Base-by-base conservation (phyloP, 768 basidiomycete genomes). In the Trametes villosa region DNA sequence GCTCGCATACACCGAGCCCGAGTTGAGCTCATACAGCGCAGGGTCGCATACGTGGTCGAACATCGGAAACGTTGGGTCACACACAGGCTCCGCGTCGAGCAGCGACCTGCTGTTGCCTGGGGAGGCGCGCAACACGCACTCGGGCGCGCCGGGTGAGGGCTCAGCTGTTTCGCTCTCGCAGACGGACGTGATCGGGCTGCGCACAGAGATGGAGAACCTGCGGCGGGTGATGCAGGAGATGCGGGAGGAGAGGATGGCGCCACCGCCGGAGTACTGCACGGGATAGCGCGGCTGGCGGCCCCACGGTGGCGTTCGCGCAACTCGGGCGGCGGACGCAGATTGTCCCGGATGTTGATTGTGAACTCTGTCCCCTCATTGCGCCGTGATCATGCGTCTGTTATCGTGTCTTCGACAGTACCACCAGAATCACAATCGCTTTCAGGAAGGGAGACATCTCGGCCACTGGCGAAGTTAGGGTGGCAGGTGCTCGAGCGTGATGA, bases 191-290 rank as follows among this genome's bases (percentile, higher is more conserved):
- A 33, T 48, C 9, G 65, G 64, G 6, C 45, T 76, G 20, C 67
- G 72, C 1, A 55, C 69, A 22, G 74, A 74, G 60, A 70, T 74
- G 12, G 70, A 70, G 59, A 65, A 68, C 38, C 50, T 72, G 50
- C 66, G 68, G 24, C 61, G 65, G 15, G 68, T 65, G 13, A 69
- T 72, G 69, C 58, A 70, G 54, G 54, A 63, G 53, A 48, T 73
- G 18, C 68, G 65, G n/a, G 49, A 44, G 13, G 70, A 71, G 27
- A 29, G 69, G 38, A 9, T 62, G 20, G 68, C 67, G 46, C 64
- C 70, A 13, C 71, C 70, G 4, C 72, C 72, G 3, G 63, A 50
- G 12, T 72, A 72, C n/a, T n/a, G n/a, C 53, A 42, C 52, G 20
- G 54, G 60, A 2, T 62, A 38, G 13, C 13, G 36, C 36, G n/a